Evolutionary conservation across 2,329 filamentous ascomycete genomes (phyloP).

Genomic region (Aspergillus cejpii): DNA sequence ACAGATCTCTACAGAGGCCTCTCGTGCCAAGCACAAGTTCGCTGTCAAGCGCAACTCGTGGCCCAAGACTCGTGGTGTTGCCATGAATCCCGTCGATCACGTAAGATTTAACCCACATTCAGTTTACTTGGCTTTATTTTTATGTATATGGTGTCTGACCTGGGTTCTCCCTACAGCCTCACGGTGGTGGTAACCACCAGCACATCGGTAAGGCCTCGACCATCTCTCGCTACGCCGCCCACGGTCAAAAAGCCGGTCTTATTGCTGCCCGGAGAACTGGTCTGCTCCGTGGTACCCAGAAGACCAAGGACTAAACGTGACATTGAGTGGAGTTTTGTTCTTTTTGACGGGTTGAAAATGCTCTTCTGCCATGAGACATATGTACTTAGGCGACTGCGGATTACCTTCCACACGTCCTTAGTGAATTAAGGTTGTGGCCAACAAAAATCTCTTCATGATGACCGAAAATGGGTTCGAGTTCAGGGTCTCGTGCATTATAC

Average conservation of each 20-base stretch:
- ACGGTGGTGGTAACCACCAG: conserved; percentile 99
- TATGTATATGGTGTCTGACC: conserved; percentile 15
- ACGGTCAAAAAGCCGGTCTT: conserved; percentile 99
- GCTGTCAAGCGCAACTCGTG: conserved; percentile 99
- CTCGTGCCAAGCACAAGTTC: conserved; percentile 99
- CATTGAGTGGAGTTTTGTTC: conserved; percentile 54
- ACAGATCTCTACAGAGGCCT: conserved; percentile 67
- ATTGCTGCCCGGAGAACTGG: conserved; percentile 99
- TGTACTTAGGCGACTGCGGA: conserved; percentile 40
- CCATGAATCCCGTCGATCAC: conserved; percentile 99
- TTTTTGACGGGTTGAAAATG: conserved; percentile 40
- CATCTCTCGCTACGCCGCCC: conserved; percentile 94
- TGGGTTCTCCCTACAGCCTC: conserved; percentile 48
- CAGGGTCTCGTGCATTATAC: conserved; percentile 12
- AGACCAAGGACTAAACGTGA: conserved; percentile 88
- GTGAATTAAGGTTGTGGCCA: conserved; percentile 38
- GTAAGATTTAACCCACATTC: conserved; percentile 39
- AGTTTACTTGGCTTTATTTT: too few relatives aligned
- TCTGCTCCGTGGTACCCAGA: conserved; percentile 99
- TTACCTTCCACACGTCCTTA: conserved; percentile 35
- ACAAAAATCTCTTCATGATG: conserved; percentile 29
- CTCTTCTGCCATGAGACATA: conserved; percentile 38
- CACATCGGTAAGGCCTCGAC: conserved; percentile 99
- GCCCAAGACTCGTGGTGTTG: conserved; percentile 99
- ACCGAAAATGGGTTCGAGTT: conserved; percentile 25